Percentiles rank a stretch among this genome's conserved stretches.
phyloP scores from a whole-genome alignment of 2,329 filamentous ascomycete species.

The Raffaelea ambrosiae region DNA sequence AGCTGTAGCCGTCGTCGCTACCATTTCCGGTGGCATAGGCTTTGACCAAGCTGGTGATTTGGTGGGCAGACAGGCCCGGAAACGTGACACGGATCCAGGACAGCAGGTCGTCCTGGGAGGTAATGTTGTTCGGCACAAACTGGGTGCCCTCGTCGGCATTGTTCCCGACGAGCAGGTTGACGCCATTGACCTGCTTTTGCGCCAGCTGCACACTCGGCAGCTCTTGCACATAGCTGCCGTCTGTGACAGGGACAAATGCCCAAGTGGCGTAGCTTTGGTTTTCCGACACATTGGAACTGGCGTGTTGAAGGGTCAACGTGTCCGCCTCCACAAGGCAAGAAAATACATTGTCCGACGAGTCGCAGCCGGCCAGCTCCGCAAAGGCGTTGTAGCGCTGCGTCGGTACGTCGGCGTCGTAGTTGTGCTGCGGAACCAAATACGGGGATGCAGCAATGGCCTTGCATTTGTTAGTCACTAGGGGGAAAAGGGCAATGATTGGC shows the following conservation, averaged over 20 bases:
- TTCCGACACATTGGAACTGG: conserved; percentile 14
- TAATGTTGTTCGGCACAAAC: conserved; percentile 36
- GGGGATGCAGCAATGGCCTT: conserved; percentile 18
- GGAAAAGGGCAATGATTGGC: not conserved
- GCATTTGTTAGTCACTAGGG: not conserved
- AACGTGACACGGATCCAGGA: conserved; percentile 30
- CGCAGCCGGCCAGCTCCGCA: conserved; percentile 30
- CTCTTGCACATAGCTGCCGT: conserved; percentile 21
- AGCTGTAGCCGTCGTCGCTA: conserved; percentile 10
- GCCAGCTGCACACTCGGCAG: conserved; percentile 21
- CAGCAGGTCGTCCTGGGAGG: conserved; percentile 28
- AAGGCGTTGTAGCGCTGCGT: conserved; percentile 37
- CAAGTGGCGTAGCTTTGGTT: conserved; percentile 14
- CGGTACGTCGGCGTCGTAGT: conserved; percentile 35
- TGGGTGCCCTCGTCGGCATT: conserved; percentile 41
- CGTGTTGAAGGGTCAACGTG: conserved; percentile 17
- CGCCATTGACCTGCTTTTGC: conserved; percentile 20
- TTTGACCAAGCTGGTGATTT: not conserved
- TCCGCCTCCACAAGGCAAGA: conserved; percentile 19
- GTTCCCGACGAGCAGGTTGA: conserved; percentile 19
- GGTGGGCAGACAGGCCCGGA: conserved; percentile 18
- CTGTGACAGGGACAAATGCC: conserved; percentile 26
- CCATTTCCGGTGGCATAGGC: not conserved
- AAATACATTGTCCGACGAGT: conserved; percentile 15
- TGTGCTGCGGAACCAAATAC: conserved; percentile 39